Evolutionary conservation across 1,284 basidiomycete species (phyloP).

Genomic region (Sanguinoderma infundibulare): DNA sequence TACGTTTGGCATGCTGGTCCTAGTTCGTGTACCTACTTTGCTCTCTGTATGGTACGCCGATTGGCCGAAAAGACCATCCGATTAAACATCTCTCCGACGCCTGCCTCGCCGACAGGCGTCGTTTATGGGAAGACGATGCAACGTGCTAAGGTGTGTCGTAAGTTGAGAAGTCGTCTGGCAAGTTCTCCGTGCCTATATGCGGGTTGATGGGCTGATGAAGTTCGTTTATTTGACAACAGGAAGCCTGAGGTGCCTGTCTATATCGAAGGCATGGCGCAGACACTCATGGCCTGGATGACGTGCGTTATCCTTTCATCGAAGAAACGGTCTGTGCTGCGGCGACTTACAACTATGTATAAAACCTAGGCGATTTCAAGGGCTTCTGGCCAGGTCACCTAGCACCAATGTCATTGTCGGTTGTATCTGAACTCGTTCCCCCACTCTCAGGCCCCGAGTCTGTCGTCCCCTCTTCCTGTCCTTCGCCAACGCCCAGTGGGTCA

Average conservation of each 20-base stretch:
- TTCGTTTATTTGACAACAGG: background rate
- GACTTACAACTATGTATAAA: background rate
- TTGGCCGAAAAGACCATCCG: constrained; percentile 22
- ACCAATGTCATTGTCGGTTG: background rate
- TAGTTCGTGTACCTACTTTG: constrained; percentile 14
- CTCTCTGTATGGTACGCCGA: constrained; percentile 14
- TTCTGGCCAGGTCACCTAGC: background rate
- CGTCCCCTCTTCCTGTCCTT: no score
- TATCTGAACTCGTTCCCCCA: background rate
- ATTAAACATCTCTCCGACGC: background rate
- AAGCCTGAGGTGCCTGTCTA: background rate
- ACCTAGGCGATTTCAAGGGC: background rate
- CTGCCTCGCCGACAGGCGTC: background rate
- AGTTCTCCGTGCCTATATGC: background rate
- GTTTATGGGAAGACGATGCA: background rate
- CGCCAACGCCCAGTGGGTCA: background rate
- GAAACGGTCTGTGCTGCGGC: background rate
- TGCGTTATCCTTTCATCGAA: no score
- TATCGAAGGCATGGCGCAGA: no score
- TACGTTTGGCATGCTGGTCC: constrained; percentile 18
- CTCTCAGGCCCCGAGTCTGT: background rate
- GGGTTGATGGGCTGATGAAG: background rate
- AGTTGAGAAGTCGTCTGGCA: background rate
- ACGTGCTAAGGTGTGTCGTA: background rate
- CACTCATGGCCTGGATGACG: background rate